Conservation (phyloP, 2,329 filamentous ascomycete species). For the Macroventuria anomochaeta region DNA sequence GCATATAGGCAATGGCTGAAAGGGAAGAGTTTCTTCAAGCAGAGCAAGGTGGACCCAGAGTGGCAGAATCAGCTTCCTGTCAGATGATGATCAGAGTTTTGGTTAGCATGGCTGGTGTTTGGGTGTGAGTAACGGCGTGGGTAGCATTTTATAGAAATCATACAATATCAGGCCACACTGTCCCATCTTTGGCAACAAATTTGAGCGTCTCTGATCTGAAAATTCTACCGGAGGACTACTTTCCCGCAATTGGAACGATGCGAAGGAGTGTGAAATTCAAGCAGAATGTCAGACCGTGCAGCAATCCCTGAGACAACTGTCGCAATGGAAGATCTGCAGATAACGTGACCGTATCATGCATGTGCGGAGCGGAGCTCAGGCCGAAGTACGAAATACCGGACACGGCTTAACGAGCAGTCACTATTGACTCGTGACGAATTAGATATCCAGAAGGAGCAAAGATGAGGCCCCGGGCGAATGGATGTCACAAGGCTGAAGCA, state of each 20-base stretch:
- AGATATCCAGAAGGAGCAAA: too few species aligned
- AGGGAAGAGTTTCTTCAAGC: conserved; percentile 96
- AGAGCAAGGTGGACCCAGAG: conserved; percentile 65
- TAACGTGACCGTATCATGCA: neutral
- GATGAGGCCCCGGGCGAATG: neutral
- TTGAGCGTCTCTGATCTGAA: too few species aligned
- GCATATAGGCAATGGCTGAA: conserved; percentile 93
- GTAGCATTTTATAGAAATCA: neutral
- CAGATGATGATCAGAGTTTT: conserved; percentile 19
- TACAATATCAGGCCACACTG: too few species aligned
- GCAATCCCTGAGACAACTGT: neutral
- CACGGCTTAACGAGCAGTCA: too few species aligned
- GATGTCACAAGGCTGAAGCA: neutral
- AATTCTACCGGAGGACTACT: too few species aligned
- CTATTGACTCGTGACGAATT: too few species aligned
- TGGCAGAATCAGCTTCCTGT: conserved; percentile 48
- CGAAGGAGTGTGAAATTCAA: too few species aligned
- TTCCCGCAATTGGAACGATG: too few species aligned
- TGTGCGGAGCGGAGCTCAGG: neutral
- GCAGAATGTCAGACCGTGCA: too few species aligned
- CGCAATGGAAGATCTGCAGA: neutral
- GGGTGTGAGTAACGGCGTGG: neutral
- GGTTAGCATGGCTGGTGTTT: neutral
- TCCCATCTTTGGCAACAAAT: too few species aligned
- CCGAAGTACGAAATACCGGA: too few species aligned